Evolutionary conservation across 441 rosid genomes (phyloP).

Genomic region (Geranium incanum): DNA sequence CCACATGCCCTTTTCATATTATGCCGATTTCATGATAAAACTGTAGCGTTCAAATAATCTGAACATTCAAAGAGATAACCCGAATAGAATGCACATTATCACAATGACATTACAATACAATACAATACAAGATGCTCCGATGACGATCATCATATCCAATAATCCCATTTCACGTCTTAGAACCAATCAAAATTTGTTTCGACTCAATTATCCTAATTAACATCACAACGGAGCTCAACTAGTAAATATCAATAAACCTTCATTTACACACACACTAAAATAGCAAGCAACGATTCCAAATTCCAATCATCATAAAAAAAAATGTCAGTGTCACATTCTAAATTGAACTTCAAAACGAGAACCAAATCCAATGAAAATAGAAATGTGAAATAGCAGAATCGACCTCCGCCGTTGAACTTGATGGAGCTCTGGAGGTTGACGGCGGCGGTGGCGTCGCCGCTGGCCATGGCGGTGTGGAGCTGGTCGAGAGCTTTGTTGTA

Average conservation of each 20-base stretch:
- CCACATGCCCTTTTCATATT: too few species aligned
- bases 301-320: not conserved
- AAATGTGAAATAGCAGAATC: not conserved
- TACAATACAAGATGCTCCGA: too few species aligned
- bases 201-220: too few species aligned
- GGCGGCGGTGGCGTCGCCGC: constrained; percentile 53
- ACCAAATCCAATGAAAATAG: not conserved
- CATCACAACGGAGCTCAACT: not conserved
- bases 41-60: not conserved
- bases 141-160: too few species aligned
- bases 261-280: too few species aligned
- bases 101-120: too few species aligned
- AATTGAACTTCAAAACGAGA: not conserved
- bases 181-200: too few species aligned
- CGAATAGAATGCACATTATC: not conserved
- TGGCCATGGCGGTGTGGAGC: constrained; percentile 54
- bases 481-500: constrained; percentile 80
- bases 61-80: not conserved
- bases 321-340: not conserved
- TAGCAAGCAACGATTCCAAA: too few species aligned
- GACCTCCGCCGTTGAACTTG: constrained; percentile 98
- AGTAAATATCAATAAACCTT: not conserved
- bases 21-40: not conserved
- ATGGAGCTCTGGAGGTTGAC: constrained; percentile 75
- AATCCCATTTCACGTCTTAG: too few species aligned